Evolutionary conservation across 306 rosid genomes (phyloP), one percentile per base, ranked within the genome.

Genomic region (Dicorynia guianensis): DNA sequence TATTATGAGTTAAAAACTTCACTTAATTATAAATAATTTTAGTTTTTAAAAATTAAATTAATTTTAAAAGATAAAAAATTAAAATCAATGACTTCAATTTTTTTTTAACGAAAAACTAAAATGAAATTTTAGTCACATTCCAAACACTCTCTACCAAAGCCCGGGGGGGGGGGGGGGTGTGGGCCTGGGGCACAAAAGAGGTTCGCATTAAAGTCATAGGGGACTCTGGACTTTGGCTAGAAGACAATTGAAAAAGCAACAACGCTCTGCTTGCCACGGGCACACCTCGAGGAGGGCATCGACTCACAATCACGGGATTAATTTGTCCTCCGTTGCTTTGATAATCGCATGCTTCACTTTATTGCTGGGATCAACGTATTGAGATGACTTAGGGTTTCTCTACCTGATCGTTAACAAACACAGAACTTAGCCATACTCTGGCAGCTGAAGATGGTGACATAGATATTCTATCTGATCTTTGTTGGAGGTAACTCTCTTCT

Each of bases 401-500:
- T 35, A 12, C n/a, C 10, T 58, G 63, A n/a, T 6, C 11, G 19
- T 36, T 14, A 19, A 13, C 66, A n/a, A 11, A n/a, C 25, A 36
- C 17, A 36, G 46, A 5, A 6, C 10, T 52, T 54, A 15, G 46
- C 25, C 30, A 7, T n/a, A 60, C 47, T 7, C 5, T 5, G 1
- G 11, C 47, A 15, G 46, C 46, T 14, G 46, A 34, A 60, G 19
- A 60, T 35, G 5, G 10, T 36, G 12, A 7, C 7, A 59, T 25
- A 11, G 65, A 12, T 7, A 14, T 12, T 61, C 5, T 7, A 5
- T 54, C 59, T 17, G 34, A 56, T 25, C 62, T 25, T 39, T 25
- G 2, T 30, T 60, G 46, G 20, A 60, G 66, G 46, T 36, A 60
- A 39, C 30, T 39, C 67, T 43, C 30, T 36, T 62, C 67, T n/a